Evolutionary conservation across 441 rosid genomes (phyloP).

Genomic region (Populus hybrid): DNA sequence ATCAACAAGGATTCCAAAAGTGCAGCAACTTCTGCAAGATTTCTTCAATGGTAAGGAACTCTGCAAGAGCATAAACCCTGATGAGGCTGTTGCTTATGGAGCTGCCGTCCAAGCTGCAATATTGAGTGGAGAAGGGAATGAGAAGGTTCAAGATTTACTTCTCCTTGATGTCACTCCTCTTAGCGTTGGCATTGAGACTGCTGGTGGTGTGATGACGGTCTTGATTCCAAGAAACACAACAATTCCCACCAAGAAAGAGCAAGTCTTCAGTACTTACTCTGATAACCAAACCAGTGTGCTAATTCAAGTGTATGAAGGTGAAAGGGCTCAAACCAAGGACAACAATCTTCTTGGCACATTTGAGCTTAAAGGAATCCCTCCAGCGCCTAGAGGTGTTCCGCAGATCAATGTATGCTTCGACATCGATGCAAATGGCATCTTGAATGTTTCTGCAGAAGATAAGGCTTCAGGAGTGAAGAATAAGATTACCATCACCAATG

Average conservation of each 20-base stretch:
- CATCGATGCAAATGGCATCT: conserved; percentile 43
- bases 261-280: conserved; percentile 42
- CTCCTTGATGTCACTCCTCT: not conserved
- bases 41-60: not conserved
- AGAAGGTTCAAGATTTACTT: not conserved
- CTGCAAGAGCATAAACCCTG: not conserved
- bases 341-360: conserved; percentile 41
- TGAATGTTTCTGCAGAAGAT: conserved; percentile 46
- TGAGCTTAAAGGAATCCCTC: conserved; percentile 31
- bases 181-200: not conserved
- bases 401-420: conserved; percentile 15
- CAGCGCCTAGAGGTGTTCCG: not conserved
- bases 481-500: conserved; percentile 49
- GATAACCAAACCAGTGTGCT: conserved; percentile 43
- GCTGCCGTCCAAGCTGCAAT: not conserved
- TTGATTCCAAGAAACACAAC: not conserved
- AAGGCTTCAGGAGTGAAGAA: conserved; percentile 44
- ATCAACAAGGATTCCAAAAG: not conserved
- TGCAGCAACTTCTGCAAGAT: not conserved
- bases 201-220: not conserved
- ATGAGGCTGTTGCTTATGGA: not conserved
- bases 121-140: not conserved
- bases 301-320: conserved; percentile 44
- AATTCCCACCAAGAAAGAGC: conserved; percentile 25
- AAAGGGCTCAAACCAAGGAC: conserved; percentile 19